Evolutionary conservation across 352 stramenopile species (phyloP).

Genomic region (Globisporangium polare): DNA sequence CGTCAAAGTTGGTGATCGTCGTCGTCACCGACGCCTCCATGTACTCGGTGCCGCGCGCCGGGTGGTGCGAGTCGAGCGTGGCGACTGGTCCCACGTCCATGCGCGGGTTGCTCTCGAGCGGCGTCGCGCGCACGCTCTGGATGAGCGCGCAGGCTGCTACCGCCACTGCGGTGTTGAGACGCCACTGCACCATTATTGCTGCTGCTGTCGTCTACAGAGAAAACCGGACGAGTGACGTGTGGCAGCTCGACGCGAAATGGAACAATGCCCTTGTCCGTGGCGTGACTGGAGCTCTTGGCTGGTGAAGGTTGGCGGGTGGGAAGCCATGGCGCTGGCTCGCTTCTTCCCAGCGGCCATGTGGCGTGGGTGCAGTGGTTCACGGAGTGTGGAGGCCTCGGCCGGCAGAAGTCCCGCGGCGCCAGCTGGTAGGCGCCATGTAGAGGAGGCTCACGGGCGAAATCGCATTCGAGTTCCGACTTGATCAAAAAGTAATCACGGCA

Average conservation of each 20-base stretch:
- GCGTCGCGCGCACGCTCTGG: background rate
- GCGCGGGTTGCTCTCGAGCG: conserved; percentile 23
- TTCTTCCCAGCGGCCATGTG: conserved; percentile 6
- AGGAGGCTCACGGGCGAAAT: background rate
- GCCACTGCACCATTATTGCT: conserved; percentile 1
- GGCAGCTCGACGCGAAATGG: conserved; percentile 2
- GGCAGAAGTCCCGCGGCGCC: background rate
- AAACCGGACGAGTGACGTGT: background rate
- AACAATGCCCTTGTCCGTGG: conserved; percentile 1
- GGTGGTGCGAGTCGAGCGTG: conserved; percentile 27
- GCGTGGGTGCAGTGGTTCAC: background rate
- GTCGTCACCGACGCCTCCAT: conserved; percentile 3
- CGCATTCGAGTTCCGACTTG: conserved; percentile 6
- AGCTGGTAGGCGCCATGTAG: conserved; percentile 15
- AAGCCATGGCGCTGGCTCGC: background rate
- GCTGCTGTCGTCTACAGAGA: background rate
- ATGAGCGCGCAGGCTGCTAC: background rate
- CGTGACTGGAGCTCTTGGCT: background rate
- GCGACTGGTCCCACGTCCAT: conserved; percentile 25
- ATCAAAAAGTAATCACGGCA: too few relatives aligned
- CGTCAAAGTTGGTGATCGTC: conserved; percentile 24
- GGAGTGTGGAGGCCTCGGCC: background rate
- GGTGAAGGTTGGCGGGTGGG: background rate
- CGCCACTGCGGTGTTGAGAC: background rate
- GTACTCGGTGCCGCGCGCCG: conserved; percentile 24